A percentile compares a stretch with the other conserved stretches of the same genome.
These are phyloP conservation scores for Elongisporangium undulatum DNA, from an alignment of 352 stramenopile genomes.

Conservation along the genomic window DNA sequence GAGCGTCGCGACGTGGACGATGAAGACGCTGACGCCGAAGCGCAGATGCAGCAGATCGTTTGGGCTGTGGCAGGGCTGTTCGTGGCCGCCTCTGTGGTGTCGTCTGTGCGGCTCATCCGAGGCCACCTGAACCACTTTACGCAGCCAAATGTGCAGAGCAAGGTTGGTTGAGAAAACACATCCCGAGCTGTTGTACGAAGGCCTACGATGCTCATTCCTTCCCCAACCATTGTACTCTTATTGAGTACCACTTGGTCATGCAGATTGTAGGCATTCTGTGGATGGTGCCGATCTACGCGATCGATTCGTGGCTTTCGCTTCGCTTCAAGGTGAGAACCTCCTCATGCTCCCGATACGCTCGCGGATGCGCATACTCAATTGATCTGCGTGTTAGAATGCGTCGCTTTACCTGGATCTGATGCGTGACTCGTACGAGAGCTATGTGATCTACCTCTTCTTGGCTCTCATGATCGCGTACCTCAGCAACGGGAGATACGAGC, in stretches of 20 bases:
- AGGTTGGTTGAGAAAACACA: constrained; percentile 49
- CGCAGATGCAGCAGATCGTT: constrained; percentile 58
- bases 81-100: constrained; percentile 81
- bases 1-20: constrained; percentile 1
- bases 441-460: constrained; percentile 98
- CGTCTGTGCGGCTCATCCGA: constrained; percentile 90
- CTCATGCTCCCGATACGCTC: neutral
- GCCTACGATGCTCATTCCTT: neutral
- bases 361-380: neutral
- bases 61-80: constrained; percentile 90
- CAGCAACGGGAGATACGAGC: constrained; percentile 88
- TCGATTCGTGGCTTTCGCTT: constrained; percentile 96
- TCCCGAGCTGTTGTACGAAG: neutral
- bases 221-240: neutral
- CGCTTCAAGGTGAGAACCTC: constrained; percentile 85
- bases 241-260: constrained; percentile 3
- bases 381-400: constrained; percentile 23
- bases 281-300: constrained; percentile 98
- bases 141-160: constrained; percentile 92
- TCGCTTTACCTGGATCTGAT: constrained; percentile 92
- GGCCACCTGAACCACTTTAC: constrained; percentile 90
- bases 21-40: constrained; percentile 26
- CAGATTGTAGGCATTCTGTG: constrained; percentile 97
- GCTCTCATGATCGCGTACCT: constrained; percentile 96
- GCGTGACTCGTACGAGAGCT: constrained; percentile 97